Percentiles rank a stretch among this genome's conserved stretches.
phyloP scores from a whole-genome alignment of 1,284 basidiomycete species.

The Leccinum pachyderme region DNA sequence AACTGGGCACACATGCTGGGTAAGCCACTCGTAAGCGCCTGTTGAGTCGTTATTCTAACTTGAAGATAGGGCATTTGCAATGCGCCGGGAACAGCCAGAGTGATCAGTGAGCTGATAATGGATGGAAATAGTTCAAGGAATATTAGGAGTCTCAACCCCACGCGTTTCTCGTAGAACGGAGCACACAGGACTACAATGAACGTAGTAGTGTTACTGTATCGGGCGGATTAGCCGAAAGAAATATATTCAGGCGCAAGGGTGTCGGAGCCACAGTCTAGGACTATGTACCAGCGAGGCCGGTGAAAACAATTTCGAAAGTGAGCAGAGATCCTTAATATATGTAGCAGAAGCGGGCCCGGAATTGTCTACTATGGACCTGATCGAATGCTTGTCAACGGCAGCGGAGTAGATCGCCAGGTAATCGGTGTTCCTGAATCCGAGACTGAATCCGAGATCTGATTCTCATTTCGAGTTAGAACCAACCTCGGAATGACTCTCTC shows the following conservation, averaged over 20 bases:
- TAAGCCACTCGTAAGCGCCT: slow-evolving; percentile 28
- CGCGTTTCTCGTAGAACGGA: slow-evolving; percentile 34
- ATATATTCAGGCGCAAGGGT: neutral
- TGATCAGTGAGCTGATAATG: slow-evolving; percentile 56
- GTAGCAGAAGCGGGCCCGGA: no score
- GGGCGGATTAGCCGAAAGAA: neutral
- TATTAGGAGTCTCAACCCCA: slow-evolving; percentile 37
- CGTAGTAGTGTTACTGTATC: no score
- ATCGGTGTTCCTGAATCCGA: no score
- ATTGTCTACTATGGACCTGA: neutral
- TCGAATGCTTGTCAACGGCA: neutral
- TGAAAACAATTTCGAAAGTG: neutral
- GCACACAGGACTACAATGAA: neutral
- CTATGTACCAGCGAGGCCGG: neutral
- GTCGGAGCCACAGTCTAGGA: neutral
- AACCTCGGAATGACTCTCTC: slow-evolving; percentile 4
- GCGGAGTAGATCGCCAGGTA: slow-evolving; percentile 15
- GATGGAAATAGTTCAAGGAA: slow-evolving; percentile 53
- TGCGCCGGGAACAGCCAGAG: slow-evolving; percentile 65
- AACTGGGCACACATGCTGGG: slow-evolving; percentile 71
- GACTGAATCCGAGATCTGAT: slow-evolving; percentile 14
- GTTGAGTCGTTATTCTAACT: slow-evolving; percentile 7
- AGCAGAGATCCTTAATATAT: no score
- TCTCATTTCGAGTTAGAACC: neutral
- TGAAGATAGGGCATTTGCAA: slow-evolving; percentile 63